Conservation (phyloP, 1,139 yeast species). For the Candida freyschussii region DNA sequence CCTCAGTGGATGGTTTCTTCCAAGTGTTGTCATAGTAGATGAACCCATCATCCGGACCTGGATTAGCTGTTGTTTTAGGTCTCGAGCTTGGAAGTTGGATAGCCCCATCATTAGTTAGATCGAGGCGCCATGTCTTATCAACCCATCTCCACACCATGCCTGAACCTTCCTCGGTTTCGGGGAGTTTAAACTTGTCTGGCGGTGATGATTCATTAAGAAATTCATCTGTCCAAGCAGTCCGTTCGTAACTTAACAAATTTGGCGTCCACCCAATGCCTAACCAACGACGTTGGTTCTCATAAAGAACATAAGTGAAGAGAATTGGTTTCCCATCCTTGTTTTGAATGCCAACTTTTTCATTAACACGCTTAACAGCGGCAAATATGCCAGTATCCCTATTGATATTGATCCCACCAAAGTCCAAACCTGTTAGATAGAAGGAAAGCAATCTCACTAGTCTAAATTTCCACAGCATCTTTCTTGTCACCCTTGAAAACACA, state of each 20-base stretch:
- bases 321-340: conserved; percentile 57
- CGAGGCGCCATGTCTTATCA: conserved; percentile 87
- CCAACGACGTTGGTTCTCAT: conserved; percentile 97
- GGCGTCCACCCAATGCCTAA: conserved; percentile 98
- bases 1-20: conserved; percentile 88
- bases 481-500: conserved; percentile 71
- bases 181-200: conserved; percentile 73
- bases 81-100: conserved; percentile 62
- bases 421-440: conserved; percentile 83
- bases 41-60: conserved; percentile 77
- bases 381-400: conserved; percentile 45
- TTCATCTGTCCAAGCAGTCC: conserved; percentile 97
- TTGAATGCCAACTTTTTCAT: conserved; percentile 25
- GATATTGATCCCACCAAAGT: conserved; percentile 55
- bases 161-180: conserved; percentile 60
- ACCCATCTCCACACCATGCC: conserved; percentile 94
- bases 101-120: conserved; percentile 83
- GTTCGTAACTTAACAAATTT: conserved; percentile 82
- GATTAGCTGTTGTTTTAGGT: conserved; percentile 72
- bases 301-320: conserved; percentile 85
- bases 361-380: conserved; percentile 51
- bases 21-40: conserved; percentile 89
- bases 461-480: conserved; percentile 81
- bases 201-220: conserved; percentile 80
- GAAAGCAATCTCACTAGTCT: conserved; percentile 62